Evolutionary conservation across 179 eudicot species (phyloP).

Genomic region (Heliamphora pulchella): DNA sequence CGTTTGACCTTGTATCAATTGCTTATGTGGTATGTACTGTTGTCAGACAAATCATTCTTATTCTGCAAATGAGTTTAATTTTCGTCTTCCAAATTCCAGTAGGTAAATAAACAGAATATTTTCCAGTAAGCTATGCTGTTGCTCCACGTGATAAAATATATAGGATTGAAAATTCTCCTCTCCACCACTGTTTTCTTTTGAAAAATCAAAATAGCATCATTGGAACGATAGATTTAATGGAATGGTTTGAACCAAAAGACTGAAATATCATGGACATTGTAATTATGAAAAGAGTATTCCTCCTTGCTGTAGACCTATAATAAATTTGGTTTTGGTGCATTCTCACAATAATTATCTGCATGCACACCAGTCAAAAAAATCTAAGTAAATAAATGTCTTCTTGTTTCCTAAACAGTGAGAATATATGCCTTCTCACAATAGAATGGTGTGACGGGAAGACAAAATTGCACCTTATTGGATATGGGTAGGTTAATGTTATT

Average conservation of each 20-base stretch:
- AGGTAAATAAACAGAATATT: neutral
- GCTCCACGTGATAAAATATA: neutral
- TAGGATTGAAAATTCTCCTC: neutral
- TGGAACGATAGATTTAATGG: neutral
- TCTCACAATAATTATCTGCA: no score
- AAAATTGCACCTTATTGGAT: no score
- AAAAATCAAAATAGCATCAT: neutral
- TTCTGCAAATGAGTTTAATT: neutral
- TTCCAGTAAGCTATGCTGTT: neutral
- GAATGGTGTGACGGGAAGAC: no score
- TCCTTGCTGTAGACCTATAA: no score
- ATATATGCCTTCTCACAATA: no score
- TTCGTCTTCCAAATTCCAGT: neutral
- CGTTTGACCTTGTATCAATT: conserved; percentile 83
- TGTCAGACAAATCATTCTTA: neutral
- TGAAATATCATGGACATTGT: neutral
- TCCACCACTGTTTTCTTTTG: neutral
- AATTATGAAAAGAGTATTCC: no score
- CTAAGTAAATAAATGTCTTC: no score
- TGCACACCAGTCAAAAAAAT: no score
- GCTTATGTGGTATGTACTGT: conserved; percentile 64
- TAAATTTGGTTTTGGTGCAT: no score
- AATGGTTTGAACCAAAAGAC: neutral
- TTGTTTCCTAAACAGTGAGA: no score
- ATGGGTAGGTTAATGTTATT: no score